Evolutionary conservation across 306 rosid species (phyloP).

Genomic region (Cucumis sativus): Cucumber_9930_V3 NC_026658.2:17532001-17532500

Average conservation of each 20-base stretch:
- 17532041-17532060: conserved; percentile 32
- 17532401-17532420: conserved; percentile 10
- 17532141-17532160: conserved; percentile 68
- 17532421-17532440: conserved; percentile 27
- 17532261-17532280: neutral
- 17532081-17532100: neutral
- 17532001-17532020: conserved; percentile 27
- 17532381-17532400: neutral
- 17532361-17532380: conserved; percentile 18
- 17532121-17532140: conserved; percentile 27
- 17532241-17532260: conserved; percentile 37
- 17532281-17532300: neutral
- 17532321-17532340: conserved; percentile 58
- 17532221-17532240: conserved; percentile 35
- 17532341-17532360: conserved; percentile 52
- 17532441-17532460: conserved; percentile 23
- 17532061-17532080: neutral
- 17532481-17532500: neutral
- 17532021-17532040: conserved; percentile 38
- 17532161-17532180: conserved; percentile 83
- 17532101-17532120: neutral
- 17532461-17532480: neutral
- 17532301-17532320: neutral
- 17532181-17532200: conserved; percentile 86
- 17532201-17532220: conserved; percentile 53